Evolutionary conservation across 169 alveolate species (phyloP).

Genomic region (Eimeria acervulina): DNA sequence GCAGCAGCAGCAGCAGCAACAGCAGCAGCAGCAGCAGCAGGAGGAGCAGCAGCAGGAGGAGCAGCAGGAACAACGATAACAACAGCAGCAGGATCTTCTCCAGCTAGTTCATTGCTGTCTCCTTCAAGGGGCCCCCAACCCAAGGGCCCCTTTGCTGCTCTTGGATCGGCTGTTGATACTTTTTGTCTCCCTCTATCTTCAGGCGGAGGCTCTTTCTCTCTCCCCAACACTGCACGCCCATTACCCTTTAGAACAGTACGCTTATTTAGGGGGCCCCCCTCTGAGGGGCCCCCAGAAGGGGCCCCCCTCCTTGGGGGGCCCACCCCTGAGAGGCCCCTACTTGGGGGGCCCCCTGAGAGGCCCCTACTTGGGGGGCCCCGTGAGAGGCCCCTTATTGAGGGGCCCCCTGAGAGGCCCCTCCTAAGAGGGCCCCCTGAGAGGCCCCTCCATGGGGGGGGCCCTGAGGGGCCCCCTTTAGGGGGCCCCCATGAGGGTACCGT

Average conservation of each 20-base stretch:
- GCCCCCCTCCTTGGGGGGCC: not conserved
- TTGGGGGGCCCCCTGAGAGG: no score
- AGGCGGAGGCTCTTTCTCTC: conserved; percentile 46
- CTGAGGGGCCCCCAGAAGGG: conserved; percentile 7
- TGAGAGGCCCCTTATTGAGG: not conserved
- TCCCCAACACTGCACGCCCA: not conserved
- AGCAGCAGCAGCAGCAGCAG: conserved; percentile 21
- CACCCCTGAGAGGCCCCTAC: no score
- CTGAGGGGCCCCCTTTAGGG: not conserved
- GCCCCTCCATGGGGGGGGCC: not conserved
- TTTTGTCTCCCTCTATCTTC: not conserved
- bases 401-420: not conserved
- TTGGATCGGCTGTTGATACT: not conserved
- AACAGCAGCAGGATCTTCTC: conserved; percentile 1
- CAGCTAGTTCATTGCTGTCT: not conserved
- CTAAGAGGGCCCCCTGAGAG: not conserved
- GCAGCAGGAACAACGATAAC: not conserved
- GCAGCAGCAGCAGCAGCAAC: conserved; percentile 16
- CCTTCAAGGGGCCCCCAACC: conserved; percentile 6
- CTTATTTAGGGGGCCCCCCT: conserved; percentile 36
- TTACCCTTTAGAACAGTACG: not conserved
- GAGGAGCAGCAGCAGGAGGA: no score
- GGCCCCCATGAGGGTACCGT: no score
- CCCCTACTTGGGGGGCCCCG: no score
- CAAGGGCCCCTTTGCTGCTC: not conserved